Conservation (phyloP, 306 rosid genomes). For the Fragaria vesca region DNA sequence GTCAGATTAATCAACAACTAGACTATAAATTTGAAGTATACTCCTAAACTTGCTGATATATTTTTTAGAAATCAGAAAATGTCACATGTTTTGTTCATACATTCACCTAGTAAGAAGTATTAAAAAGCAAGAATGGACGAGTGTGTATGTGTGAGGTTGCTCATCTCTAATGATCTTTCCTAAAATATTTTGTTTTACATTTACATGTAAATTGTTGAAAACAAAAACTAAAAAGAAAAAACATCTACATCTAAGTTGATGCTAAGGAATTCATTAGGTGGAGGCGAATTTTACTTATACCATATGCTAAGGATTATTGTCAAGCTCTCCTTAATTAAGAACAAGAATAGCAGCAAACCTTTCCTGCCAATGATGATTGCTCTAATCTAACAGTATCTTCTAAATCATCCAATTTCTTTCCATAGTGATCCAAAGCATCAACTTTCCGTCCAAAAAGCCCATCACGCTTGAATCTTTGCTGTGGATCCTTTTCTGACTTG, state of each 20-base stretch:
- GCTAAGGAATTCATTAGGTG: neutral
- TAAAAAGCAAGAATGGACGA: neutral
- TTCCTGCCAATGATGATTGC: constrained; percentile 51
- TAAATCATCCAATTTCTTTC: constrained; percentile 57
- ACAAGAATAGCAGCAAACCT: constrained; percentile 40
- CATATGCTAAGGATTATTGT: neutral
- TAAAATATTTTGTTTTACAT: neutral
- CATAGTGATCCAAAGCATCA: constrained; percentile 47
- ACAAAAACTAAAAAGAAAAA: neutral
- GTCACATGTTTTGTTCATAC: neutral
- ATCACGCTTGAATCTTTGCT: constrained; percentile 44
- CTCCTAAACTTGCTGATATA: neutral
- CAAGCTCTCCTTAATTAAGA: neutral
- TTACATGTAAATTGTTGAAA: neutral
- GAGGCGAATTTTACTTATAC: neutral
- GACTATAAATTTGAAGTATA: neutral
- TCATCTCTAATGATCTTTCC: constrained; percentile 2
- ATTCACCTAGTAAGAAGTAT: neutral
- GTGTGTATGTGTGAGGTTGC: neutral
- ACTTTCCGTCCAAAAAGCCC: constrained; percentile 65
- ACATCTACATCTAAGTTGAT: neutral
- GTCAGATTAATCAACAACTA: constrained; percentile 17
- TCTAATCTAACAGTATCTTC: constrained; percentile 69
- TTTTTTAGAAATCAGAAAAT: neutral
- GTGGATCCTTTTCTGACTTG: constrained; percentile 32